Evolutionary conservation across 2,329 filamentous ascomycete species (phyloP), one percentile per base, ranked within the genome.

Genomic region (Ampelomyces quisqualis): DNA sequence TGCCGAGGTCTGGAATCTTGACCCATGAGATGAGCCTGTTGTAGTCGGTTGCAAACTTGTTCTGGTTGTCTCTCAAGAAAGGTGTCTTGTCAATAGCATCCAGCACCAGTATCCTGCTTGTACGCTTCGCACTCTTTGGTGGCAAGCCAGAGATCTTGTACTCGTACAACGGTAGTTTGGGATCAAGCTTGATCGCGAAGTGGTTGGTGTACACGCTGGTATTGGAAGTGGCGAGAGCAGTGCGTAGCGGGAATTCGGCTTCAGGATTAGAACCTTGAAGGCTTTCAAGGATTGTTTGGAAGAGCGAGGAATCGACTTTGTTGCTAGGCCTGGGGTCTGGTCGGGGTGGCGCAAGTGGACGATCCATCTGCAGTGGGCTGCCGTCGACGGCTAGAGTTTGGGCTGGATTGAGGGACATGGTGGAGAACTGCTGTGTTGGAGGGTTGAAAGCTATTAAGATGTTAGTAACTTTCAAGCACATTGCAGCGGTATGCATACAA

Each of bases 241-340:
- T 28, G 9, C 41, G 26, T n/a, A 45, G 21, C 3, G 43, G 43
- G 19, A 41, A 46, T 20, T 41, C 38, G n/a, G 34, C 42, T 9
- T 36, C 10, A 26, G 28, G 9, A 2, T n/a, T 18, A 4, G 23
- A 17, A n/a, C n/a, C 11, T 9, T 11, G 17, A 7, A 38, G n/a
- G 17, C 20, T 17, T 11, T 34, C 10, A 13, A 36, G 14, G 10
- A 36, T 21, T 7, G 33, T 22, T 11, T 28, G 14, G 32, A 30
- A 35, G 5, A 17, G 15, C n/a, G 27, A 28, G 2, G n/a, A 7
- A 7, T 33, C 26, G 11, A 40, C 21, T 2, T 9, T 15, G 11
- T 33, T 29, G n/a, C 36, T 13, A 11, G 41, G 20, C 29, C 28
- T 26, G 2, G 36, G 41, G 10, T 35, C 32, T 5, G 20, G 15